Base-by-base conservation (phyloP, 1,284 basidiomycete genomes). In the Cryptococcus sp. region DNA sequence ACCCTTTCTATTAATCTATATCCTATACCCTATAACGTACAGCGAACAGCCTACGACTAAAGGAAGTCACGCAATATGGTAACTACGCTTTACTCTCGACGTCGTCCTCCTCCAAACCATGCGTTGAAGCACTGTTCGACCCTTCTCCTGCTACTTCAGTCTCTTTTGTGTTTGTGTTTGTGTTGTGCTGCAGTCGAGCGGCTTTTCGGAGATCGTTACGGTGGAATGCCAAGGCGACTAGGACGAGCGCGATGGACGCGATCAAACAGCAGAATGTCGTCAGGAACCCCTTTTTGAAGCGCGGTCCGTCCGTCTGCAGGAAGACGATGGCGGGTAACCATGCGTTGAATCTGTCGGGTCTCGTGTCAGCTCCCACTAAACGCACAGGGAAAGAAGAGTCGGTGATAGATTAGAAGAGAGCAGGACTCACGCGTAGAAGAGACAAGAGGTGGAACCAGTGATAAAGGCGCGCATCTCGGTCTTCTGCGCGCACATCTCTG, bases 201-300 rank as follows among this genome's bases (percentile, higher is more conserved):
- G 30, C 30, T 35, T 35, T 35, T 35, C 30, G 30, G 8, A 35
- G 30, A 35, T 35, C 30, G 13, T 35, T 35, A 35, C 30, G 30
- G 8, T 35, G 30, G 30, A 35, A 35, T 13, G 30, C 30, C 42
- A 45, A 22, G 8, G 42, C 42, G 8, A 45, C 42, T 3, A 45
- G 42, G 8, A 35, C 30, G 30, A 35, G 30, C 30, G 13, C 8
- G 30, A 35, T 35, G 50, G 51, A 54, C 23, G 35, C 42, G 51
- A 46, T n/a, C 25, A 19, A 27, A 27, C 30, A 59, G 17, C 38
- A 35, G 30, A 63, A 60, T 10, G 50, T 54, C 15, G 61, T 59
- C 11, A 48, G 41, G 60, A 63, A 66, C 47, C 64, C 64, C 40
- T 64, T 66, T 41, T 55, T 54, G 57, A 63, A 66, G 3, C 57